Conservation (phyloP, 495 filamentous ascomycete genomes). For the Penicillium robsamsonii region DNA sequence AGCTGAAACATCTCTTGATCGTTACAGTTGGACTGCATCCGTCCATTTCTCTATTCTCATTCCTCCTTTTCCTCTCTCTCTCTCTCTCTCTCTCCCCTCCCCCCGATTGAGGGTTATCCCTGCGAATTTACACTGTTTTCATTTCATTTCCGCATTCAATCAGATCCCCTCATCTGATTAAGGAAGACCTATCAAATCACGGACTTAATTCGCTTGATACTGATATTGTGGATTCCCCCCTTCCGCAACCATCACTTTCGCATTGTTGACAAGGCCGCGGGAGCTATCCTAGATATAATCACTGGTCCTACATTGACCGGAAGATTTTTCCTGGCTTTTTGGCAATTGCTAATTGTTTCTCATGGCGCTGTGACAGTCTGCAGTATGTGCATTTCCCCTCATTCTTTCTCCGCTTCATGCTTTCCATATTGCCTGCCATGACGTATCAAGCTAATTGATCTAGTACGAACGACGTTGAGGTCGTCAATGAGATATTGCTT, state of each 20-base stretch:
- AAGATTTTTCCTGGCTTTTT: constrained; percentile 4
- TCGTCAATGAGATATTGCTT: constrained; percentile 36
- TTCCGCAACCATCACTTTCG: constrained; percentile 12
- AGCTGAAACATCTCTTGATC: constrained; percentile 22
- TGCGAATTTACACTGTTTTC: constrained; percentile 7
- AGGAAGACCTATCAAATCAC: constrained; percentile 2
- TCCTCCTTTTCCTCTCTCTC: constrained; percentile 8
- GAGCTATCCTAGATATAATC: constrained; percentile 9
- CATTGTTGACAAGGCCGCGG: constrained; percentile 27
- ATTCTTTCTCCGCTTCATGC: constrained; percentile 23
- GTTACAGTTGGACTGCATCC: constrained; percentile 21
- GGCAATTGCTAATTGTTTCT: constrained; percentile 27
- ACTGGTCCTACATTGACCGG: constrained; percentile 6
- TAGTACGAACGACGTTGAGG: constrained; percentile 35
- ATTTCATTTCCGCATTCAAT: constrained; percentile 8
- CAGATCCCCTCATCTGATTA: not conserved
- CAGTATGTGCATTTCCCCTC: constrained; percentile 36
- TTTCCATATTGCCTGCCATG: constrained; percentile 10
- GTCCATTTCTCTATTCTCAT: constrained; percentile 22
- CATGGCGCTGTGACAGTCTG: constrained; percentile 36
- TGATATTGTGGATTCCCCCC: constrained; percentile 1
- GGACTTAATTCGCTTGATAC: constrained; percentile 8
- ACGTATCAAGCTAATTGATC: constrained; percentile 15
- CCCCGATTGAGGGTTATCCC: not conserved
- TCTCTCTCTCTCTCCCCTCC: no score